A percentile compares a stretch with the other conserved stretches of the same genome.
These are phyloP conservation scores for Zangia roseola DNA, from an alignment of 768 basidiomycete species.

Conservation along the genomic window DNA sequence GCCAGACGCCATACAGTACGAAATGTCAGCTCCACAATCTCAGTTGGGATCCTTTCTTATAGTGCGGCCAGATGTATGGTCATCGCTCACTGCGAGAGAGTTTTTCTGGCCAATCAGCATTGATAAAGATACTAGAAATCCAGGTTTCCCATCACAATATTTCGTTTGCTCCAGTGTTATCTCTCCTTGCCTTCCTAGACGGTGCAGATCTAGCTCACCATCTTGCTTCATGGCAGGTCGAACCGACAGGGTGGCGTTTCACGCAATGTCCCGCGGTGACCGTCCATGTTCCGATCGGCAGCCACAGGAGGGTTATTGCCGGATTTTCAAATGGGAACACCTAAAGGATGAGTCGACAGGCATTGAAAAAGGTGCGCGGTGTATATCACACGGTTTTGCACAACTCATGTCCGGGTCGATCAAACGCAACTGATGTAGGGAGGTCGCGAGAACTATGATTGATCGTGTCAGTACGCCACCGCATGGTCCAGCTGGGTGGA, in stretches of 20 bases:
- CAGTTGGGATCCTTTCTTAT: background rate
- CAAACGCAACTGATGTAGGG: background rate
- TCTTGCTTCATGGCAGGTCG: background rate
- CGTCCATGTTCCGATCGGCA: background rate
- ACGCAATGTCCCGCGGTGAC: background rate
- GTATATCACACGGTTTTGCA: background rate
- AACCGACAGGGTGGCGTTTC: constrained; percentile 1
- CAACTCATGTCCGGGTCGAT: background rate
- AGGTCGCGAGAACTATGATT: background rate
- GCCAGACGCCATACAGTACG: background rate
- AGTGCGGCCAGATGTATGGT: background rate
- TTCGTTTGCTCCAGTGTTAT: constrained; percentile 3
- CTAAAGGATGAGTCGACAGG: too few species aligned
- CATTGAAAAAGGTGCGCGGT: too few species aligned
- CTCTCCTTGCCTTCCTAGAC: background rate
- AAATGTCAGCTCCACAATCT: background rate
- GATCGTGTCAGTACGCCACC: background rate
- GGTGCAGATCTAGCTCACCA: background rate
- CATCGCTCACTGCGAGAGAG: background rate
- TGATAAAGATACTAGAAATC: background rate
- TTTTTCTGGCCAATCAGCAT: background rate
- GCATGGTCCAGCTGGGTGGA: background rate
- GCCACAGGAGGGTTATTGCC: background rate
- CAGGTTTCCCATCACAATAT: background rate
- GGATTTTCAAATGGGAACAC: constrained; percentile 15